A percentile compares a stretch with the other conserved stretches of the same genome.
Conservation (phyloP, 345 rosid species). For the Populus davidiana region DNA sequence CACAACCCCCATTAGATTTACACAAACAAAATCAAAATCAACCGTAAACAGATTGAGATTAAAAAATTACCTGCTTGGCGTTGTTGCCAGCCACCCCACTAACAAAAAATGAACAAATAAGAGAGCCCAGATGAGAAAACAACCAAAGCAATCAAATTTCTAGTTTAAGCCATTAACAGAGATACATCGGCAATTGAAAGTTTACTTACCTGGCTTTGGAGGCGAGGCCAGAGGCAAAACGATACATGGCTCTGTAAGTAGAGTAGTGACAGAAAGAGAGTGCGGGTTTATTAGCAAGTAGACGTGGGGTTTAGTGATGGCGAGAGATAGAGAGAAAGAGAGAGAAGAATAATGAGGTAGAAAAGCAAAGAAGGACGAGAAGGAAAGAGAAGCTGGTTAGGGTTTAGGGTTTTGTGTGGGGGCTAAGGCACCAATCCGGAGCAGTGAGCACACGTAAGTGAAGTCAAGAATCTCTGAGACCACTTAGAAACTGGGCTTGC, state of each 20-base stretch:
- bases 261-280: not conserved
- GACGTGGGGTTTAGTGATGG: too few species aligned
- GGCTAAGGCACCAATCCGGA: slow-evolving; percentile 4
- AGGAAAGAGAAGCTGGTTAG: not conserved
- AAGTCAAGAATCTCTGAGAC: too few species aligned
- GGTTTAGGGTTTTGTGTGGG: slow-evolving; percentile 25
- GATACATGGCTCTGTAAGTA: slow-evolving; percentile 12
- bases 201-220: slow-evolving; percentile 20
- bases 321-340: too few species aligned
- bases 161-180: not conserved
- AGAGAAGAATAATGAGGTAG: not conserved
- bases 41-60: not conserved
- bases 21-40: not conserved
- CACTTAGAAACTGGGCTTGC: not conserved
- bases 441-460: not conserved
- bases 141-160: not conserved
- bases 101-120: not conserved
- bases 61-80: slow-evolving; percentile 17
- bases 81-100: slow-evolving; percentile 13
- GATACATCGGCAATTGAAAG: not conserved
- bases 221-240: slow-evolving; percentile 18
- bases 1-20: not conserved
- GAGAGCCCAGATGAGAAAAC: not conserved
- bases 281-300: not conserved
- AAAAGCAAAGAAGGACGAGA: not conserved